Percentiles rank a stretch among this genome's conserved stretches.
Conservation (phyloP, 2,329 filamentous ascomycete genomes). For the Sporothrix pseudoabietina region DNA sequence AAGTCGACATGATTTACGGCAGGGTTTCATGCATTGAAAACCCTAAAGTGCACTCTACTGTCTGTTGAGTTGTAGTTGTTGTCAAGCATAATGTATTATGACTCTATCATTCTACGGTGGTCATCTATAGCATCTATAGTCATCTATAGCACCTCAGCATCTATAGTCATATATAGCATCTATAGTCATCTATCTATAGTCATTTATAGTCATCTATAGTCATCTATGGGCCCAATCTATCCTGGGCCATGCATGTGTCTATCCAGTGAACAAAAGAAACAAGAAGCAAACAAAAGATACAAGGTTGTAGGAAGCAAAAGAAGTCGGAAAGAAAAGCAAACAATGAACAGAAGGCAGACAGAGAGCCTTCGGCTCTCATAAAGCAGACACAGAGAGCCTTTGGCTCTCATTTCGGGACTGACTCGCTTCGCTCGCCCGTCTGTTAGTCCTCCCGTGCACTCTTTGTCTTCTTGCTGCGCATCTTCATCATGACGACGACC, state of each 20-base stretch:
- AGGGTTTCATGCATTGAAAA: no score
- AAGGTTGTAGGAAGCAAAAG: neutral
- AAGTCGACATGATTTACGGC: no score
- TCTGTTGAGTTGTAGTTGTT: neutral
- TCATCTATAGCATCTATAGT: no score
- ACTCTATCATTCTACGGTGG: neutral
- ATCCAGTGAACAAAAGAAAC: neutral
- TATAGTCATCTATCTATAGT: no score
- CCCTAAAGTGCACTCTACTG: no score
- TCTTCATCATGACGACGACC: conserved; percentile 52
- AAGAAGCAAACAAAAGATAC: neutral
- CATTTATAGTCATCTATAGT: no score
- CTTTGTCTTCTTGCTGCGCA: conserved; percentile 53
- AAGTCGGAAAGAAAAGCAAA: neutral
- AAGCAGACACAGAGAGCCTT: neutral
- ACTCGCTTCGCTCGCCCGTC: neutral
- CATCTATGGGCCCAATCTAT: neutral
- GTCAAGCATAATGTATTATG: neutral
- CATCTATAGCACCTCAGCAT: no score
- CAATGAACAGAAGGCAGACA: neutral
- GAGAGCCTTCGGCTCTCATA: neutral
- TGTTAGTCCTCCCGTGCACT: conserved; percentile 45
- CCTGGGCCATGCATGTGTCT: neutral
- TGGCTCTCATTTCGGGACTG: neutral
- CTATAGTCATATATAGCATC: no score